phyloP scores from a whole-genome alignment of 495 filamentous ascomycete genomes.

The Cairneyella variabilis region DNA sequence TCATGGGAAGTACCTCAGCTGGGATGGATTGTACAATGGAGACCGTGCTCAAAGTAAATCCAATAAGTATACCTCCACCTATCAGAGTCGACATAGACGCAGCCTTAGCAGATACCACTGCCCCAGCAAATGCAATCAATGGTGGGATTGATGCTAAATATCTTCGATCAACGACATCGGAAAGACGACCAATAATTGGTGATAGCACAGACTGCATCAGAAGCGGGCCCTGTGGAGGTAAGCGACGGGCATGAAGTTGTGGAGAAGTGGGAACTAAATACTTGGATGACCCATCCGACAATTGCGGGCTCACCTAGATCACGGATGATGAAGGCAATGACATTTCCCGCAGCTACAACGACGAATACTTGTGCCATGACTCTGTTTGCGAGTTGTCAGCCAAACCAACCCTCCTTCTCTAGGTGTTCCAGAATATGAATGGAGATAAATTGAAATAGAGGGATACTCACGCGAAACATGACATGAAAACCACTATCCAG shows the following conservation, averaged over 20 bases:
- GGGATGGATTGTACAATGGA: conserved; percentile 51
- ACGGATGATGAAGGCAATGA: conserved; percentile 51
- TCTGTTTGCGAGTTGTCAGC: conserved; percentile 18
- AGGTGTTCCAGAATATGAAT: not conserved
- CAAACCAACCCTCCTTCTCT: too few species aligned
- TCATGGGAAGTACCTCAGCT: conserved; percentile 50
- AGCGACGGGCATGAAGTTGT: not conserved
- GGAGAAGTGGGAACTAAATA: conserved; percentile 3
- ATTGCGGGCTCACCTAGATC: conserved; percentile 47
- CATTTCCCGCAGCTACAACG: conserved; percentile 49
- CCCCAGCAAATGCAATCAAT: not conserved
- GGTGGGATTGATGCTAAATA: conserved; percentile 32
- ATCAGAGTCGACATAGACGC: conserved; percentile 49
- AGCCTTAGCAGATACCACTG: conserved; percentile 47
- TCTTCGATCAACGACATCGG: conserved; percentile 50
- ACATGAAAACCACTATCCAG: conserved; percentile 24
- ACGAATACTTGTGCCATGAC: conserved; percentile 48
- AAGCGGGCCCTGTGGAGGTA: conserved; percentile 37
- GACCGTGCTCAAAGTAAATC: conserved; percentile 45
- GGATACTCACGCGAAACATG: conserved; percentile 21
- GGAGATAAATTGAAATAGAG: too few species aligned
- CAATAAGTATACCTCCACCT: conserved; percentile 53
- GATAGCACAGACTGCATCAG: conserved; percentile 51
- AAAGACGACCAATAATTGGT: conserved; percentile 50
- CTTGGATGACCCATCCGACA: conserved; percentile 52